Base-by-base conservation (phyloP, 2,329 filamentous ascomycete genomes). In the Rosellinia necatrix region DNA sequence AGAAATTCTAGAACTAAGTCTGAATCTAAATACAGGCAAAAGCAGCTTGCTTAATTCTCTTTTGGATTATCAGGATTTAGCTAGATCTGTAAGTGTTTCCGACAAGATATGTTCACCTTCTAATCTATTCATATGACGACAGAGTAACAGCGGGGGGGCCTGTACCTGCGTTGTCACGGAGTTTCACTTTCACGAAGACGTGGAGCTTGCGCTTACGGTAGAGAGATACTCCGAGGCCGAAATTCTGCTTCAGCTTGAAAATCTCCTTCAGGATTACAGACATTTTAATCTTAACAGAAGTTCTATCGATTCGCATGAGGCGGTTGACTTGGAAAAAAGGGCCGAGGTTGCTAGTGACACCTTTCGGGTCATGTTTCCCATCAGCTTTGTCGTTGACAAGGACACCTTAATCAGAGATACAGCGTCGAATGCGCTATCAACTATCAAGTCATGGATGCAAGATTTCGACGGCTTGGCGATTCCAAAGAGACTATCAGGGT, bases 31-130 rank as follows among this genome's bases (percentile, higher is more conserved):
- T 12, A 21, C 25, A 74, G 78, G 78, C 0, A 80, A 81, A 66
- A 80, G 77, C 53, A 81, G 78, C 54, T 63, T 81, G 3, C 67
- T 81, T 13, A 81, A 81, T 60, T 79, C 76, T 0, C 67, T 81
- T 1, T 67, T 81, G 3, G 78, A 81, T 46, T 67, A 46, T 0
- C 46, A 60, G 1, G 68, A 64, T 1, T 67, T 81, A 1, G 76
- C 77, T 0, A 70, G 74, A 58, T 68, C 76, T 2, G 78, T 80
- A 67, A 71, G 76, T 64, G 29, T n/a, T 43, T 7, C 24, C 19
- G 7, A 10, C 38, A 22, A 44, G 15, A 19, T 24, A 15, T 30
- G 37, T 22, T 1, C 34, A 15, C 4, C 12, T 29, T 15, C 7
- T 1, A 15, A 8, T 29, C 41, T 17, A 44, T 22, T 43, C 6